A percentile compares a stretch with the other conserved stretches of the same genome.
Evolutionary conservation across 805 yeast genomes (phyloP).

Genomic region (Sungouiozyma ichnusensis): DNA sequence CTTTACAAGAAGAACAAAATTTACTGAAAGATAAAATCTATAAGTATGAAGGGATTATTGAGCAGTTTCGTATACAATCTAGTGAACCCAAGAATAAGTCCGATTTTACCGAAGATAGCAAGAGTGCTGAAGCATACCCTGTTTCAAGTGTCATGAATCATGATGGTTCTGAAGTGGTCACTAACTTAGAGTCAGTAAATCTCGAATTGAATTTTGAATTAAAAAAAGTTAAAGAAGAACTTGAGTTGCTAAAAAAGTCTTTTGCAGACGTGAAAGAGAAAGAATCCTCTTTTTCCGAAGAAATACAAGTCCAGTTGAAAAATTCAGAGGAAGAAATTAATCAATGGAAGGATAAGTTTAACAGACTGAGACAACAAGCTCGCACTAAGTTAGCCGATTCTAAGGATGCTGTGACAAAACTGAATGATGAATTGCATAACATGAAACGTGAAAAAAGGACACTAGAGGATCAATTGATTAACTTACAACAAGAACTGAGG

Average conservation of each 20-base stretch:
- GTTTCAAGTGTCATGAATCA: neutral
- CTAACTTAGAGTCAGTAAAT: neutral
- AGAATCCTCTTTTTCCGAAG: conserved; percentile 3
- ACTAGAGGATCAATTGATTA: conserved; percentile 16
- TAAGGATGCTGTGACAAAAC: conserved; percentile 28
- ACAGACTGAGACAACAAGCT: conserved; percentile 27
- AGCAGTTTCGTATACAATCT: too few relatives aligned
- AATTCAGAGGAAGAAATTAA: conserved; percentile 18
- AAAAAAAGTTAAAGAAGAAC: neutral
- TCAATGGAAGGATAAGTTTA: conserved; percentile 26
- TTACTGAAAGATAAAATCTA: conserved; percentile 36
- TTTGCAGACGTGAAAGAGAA: neutral
- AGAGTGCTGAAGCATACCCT: too few relatives aligned
- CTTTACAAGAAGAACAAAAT: too few relatives aligned
- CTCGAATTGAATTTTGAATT: neutral
- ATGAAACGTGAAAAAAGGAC: conserved; percentile 28
- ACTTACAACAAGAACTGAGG: neutral
- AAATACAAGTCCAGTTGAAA: conserved; percentile 16
- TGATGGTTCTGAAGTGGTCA: neutral
- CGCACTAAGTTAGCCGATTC: conserved; percentile 27
- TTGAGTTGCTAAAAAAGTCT: neutral
- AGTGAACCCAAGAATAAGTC: neutral
- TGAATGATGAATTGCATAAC: conserved; percentile 30
- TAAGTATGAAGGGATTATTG: conserved; percentile 21
- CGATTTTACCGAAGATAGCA: too few relatives aligned